phyloP scores from a whole-genome alignment of 768 basidiomycete genomes.

The Antrodiella citrinella region DNA sequence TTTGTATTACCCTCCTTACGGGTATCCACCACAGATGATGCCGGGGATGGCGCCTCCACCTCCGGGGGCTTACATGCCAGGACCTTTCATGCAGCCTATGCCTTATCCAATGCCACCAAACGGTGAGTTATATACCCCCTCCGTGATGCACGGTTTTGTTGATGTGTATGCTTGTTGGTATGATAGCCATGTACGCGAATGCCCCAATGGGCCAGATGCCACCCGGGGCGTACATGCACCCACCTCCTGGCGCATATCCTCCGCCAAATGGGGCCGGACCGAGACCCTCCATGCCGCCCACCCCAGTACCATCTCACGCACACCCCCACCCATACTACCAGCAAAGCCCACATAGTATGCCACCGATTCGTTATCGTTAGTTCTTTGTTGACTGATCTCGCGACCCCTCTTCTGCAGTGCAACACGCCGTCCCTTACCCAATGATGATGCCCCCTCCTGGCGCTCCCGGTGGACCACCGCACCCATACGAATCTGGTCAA shows the following conservation, averaged over 20 bases:
- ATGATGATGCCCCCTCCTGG: slow-evolving; percentile 89
- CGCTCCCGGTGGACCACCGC: slow-evolving; percentile 52
- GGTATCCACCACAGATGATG: slow-evolving; percentile 78
- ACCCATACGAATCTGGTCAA: slow-evolving; percentile 66
- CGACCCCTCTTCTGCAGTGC: slow-evolving; percentile 48
- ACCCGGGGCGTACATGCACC: slow-evolving; percentile 73
- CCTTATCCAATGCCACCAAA: slow-evolving; percentile 76
- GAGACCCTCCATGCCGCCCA: slow-evolving; percentile 86
- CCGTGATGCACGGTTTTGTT: slow-evolving; percentile 9
- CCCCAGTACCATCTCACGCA: slow-evolving; percentile 79
- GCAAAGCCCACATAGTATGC: slow-evolving; percentile 79
- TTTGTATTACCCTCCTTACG: slow-evolving; percentile 76
- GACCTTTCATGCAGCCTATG: slow-evolving; percentile 81
- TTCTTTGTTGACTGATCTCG: slow-evolving; percentile 9
- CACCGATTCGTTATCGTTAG: slow-evolving; percentile 12
- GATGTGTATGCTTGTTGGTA: slow-evolving; percentile 4
- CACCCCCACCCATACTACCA: slow-evolving; percentile 85
- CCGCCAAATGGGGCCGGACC: slow-evolving; percentile 74
- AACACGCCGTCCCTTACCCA: slow-evolving; percentile 80
- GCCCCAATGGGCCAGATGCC: slow-evolving; percentile 64
- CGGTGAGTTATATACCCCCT: slow-evolving; percentile 30
- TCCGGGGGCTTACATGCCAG: slow-evolving; percentile 66
- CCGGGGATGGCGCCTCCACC: slow-evolving; percentile 77
- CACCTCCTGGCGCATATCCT: slow-evolving; percentile 69
- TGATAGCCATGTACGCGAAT: slow-evolving; percentile 68